Evolutionary conservation across 2,329 filamentous ascomycete species (phyloP), one percentile per base, ranked within the genome.

Genomic region (Apiospora pterosperma): DNA sequence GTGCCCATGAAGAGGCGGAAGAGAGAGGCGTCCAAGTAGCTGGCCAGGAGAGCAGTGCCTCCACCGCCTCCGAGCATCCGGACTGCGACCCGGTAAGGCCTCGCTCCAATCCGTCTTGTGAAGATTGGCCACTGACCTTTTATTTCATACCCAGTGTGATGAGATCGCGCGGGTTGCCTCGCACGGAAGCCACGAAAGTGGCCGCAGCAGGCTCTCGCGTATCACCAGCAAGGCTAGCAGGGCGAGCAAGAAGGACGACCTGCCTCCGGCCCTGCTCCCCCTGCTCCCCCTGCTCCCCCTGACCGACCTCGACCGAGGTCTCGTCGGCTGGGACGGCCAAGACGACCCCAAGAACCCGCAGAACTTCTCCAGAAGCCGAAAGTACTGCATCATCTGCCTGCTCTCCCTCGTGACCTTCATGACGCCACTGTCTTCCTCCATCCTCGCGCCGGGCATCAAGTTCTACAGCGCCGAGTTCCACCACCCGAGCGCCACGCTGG

Each of bases 371-470:
- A 71, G 69, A 7, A 73, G 74, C 21, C 84, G 81, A 69, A 90
- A 89, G 77, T 90, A 87, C 87, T 73, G 82, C 21, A 81, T 85
- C 39, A 82, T 85, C 7, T 74, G 81, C 59, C 80, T 86, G 21
- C 81, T 90, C 23, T 82, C 86, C 0, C 76, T 79, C 67, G 89
- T 89, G 72, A 89, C 88, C 10, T 84, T 90, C 68, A 85, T 90
- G 71, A 89, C 88, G 0, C 87, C 88, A 0, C 85, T 90, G 31
- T 86, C 87, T 0, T 89, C 87, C 7, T 88, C 87, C 1, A 89
- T 90, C 63, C 75, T 85, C 21, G 80, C 84, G 1, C 84, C 84
- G 3, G 82, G 81, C 36, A 81, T 84, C 62, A 64, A 66, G 1
- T 72, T 76, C 38, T 73, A 85, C 28, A 79, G 80, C 68, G 66